Conservation (phyloP, 345 rosid species). For the Lumnitzera racemosa region DNA sequence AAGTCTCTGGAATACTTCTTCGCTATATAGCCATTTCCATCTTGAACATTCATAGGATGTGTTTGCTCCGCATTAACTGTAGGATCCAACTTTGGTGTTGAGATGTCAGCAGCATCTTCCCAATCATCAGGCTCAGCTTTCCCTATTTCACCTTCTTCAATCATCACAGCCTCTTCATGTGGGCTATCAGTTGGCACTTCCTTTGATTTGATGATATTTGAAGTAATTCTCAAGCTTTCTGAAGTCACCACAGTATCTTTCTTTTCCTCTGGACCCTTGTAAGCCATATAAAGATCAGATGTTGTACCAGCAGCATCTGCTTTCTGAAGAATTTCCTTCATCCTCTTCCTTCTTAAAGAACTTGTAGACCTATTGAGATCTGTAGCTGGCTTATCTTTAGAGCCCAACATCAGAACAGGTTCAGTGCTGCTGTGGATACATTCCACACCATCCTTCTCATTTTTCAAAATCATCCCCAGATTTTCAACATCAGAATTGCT, state of each 20-base stretch:
- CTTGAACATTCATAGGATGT: conserved; percentile 10
- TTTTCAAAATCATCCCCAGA: conserved; percentile 22
- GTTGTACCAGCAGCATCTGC: conserved; percentile 93
- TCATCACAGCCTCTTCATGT: conserved; percentile 19
- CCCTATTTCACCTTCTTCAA: conserved; percentile 25
- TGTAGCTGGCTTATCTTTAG: conserved; percentile 36
- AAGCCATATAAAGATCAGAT: conserved; percentile 80
- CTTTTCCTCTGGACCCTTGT: conserved; percentile 85
- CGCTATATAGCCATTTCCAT: conserved; percentile 31
- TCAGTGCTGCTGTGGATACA: conserved; percentile 20
- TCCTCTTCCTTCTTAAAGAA: conserved; percentile 46
- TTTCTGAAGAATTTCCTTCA: conserved; percentile 62
- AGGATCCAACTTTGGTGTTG: conserved; percentile 68
- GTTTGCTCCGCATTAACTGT: conserved; percentile 12
- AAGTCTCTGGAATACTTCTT: conserved; percentile 96
- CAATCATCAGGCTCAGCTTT: conserved; percentile 89
- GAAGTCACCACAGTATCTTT: conserved; percentile 31
- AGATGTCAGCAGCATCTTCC: conserved; percentile 93
- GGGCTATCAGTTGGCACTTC: conserved; percentile 22
- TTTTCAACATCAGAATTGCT: conserved; percentile 23
- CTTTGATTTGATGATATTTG: conserved; percentile 25
- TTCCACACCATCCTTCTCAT: conserved; percentile 27
- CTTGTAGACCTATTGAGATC: conserved; percentile 46
- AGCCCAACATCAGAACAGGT: conserved; percentile 21
- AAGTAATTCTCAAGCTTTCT: conserved; percentile 21